Percentiles rank a stretch among this genome's conserved stretches.
Conservation (phyloP, 306 rosid species). For the Cucumis melo region DNA sequence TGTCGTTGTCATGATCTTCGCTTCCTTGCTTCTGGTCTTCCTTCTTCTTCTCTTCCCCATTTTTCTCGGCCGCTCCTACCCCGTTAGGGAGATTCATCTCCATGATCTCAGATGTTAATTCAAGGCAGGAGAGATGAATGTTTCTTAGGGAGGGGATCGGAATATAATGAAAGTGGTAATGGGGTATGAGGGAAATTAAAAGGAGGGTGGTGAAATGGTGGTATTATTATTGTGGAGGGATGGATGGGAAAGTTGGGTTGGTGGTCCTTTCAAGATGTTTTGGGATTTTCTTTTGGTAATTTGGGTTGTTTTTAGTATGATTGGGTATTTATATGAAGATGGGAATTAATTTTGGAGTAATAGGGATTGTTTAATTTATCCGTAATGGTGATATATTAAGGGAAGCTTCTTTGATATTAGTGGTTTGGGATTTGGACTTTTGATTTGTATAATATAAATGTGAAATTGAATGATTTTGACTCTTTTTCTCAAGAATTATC, state of each 20-base stretch:
- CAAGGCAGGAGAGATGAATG: background rate
- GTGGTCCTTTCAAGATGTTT: background rate
- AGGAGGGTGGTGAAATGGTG: background rate
- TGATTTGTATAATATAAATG: background rate
- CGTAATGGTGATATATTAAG: background rate
- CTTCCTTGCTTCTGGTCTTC: background rate
- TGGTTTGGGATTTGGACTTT: background rate
- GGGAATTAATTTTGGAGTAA: background rate
- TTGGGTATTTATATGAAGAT: background rate
- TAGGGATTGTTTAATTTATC: background rate
- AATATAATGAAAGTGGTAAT: background rate
- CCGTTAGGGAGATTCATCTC: background rate
- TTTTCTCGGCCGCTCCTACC: background rate
- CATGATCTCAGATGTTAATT: background rate
- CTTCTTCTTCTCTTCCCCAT: background rate
- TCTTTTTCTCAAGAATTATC: background rate
- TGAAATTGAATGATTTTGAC: background rate
- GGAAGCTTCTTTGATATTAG: background rate
- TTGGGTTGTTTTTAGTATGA: background rate
- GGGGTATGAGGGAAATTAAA: background rate
- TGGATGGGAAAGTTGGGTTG: background rate
- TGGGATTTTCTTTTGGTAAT: background rate
- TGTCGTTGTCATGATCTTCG: constrained; percentile 7
- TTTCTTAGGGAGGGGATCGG: background rate
- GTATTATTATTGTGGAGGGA: background rate